These are phyloP conservation scores for Metrosideros polymorpha DNA, from an alignment of 441 rosid species.

Conservation along the genomic window DNA sequence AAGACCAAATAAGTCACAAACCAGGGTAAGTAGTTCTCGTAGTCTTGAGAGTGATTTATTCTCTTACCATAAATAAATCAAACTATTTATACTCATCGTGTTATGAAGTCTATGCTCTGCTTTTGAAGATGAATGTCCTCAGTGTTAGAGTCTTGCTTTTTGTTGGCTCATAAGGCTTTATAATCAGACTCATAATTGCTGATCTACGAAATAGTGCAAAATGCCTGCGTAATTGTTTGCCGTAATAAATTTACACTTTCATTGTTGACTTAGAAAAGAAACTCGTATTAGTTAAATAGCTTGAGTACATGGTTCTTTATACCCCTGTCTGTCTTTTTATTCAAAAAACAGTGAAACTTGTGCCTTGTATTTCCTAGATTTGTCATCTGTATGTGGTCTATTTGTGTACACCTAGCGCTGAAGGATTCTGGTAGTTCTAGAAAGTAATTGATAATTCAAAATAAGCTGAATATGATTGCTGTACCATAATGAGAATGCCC, in stretches of 20 bases:
- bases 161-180: background rate
- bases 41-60: background rate
- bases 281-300: background rate
- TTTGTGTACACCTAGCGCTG: background rate
- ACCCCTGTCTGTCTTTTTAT: background rate
- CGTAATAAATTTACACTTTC: background rate
- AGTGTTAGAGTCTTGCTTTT: background rate
- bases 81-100: background rate
- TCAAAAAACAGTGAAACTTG: background rate
- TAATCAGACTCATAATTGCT: background rate
- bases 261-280: background rate
- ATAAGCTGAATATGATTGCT: background rate
- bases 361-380: background rate
- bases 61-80: background rate
- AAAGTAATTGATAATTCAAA: background rate
- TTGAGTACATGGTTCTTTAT: background rate
- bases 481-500: background rate
- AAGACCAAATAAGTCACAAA: conserved; percentile 52
- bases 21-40: conserved; percentile 47
- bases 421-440: background rate
- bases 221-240: background rate
- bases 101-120: background rate
- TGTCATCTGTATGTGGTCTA: background rate
- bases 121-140: background rate
- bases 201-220: background rate